A percentile compares a stretch with the other conserved stretches of the same genome.
Conservation (phyloP, 2,329 filamentous ascomycete species). For the Neonectria faginata region DNA sequence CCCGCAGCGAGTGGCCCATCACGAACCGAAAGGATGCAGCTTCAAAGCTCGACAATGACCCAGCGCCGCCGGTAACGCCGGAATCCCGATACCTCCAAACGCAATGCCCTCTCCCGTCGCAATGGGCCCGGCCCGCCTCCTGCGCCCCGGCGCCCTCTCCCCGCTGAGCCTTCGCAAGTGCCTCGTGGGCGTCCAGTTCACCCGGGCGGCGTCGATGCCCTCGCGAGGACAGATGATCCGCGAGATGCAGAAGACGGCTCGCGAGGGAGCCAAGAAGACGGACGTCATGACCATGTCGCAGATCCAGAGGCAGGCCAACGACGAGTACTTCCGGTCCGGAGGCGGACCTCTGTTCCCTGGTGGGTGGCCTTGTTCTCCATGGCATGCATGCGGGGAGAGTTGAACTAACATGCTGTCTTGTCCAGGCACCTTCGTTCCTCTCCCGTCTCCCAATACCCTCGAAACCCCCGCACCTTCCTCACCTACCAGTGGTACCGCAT, state of each 20-base stretch:
- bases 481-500: constrained; percentile 54
- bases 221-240: constrained; percentile 43
- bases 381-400: not conserved
- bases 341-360: constrained; percentile 52
- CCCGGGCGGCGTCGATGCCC: constrained; percentile 45
- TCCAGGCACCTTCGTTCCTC: constrained; percentile 61
- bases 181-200: constrained; percentile 38
- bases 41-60: constrained; percentile 42
- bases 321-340: constrained; percentile 50
- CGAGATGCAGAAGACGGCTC: constrained; percentile 45
- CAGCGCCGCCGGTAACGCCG: constrained; percentile 43
- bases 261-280: constrained; percentile 39
- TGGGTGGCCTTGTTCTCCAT: constrained; percentile 33
- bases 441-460: constrained; percentile 53
- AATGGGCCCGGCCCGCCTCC: constrained; percentile 35
- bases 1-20: constrained; percentile 17
- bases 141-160: constrained; percentile 39
- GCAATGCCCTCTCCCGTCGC: constrained; percentile 36
- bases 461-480: constrained; percentile 44
- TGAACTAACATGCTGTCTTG: not conserved
- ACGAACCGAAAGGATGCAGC: constrained; percentile 18
- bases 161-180: constrained; percentile 31
- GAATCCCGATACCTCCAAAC: constrained; percentile 18
- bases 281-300: constrained; percentile 47
- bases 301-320: constrained; percentile 48